phyloP scores from a whole-genome alignment of 768 basidiomycete species.

The Serendipita sp. region DNA sequence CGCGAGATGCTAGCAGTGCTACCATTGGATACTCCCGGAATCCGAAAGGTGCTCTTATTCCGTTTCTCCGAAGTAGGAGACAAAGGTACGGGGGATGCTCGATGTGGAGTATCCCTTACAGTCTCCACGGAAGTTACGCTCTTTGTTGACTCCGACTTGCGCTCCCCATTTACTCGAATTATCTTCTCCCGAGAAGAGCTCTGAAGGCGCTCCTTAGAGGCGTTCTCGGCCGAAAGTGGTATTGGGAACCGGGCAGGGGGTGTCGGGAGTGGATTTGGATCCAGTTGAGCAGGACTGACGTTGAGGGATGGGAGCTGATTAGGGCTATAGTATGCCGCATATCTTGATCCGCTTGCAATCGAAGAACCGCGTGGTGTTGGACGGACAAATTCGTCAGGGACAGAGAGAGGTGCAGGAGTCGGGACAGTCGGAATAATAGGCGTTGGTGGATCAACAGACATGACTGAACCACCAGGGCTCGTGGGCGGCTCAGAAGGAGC shows the following conservation, averaged over 20 bases:
- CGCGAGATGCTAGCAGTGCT: not conserved
- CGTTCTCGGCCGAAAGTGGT: not conserved
- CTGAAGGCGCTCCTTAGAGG: not conserved
- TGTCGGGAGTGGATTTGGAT: not conserved
- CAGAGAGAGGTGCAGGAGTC: not conserved
- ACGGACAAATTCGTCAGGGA: not conserved
- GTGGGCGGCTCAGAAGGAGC: not conserved
- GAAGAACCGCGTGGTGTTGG: not conserved
- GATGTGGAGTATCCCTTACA: not conserved
- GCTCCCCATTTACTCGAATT: not conserved
- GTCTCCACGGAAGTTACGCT: not conserved
- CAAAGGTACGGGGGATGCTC: not conserved
- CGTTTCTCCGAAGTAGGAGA: not conserved
- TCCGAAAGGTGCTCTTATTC: not conserved
- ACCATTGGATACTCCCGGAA: not conserved
- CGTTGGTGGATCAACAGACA: too few relatives aligned
- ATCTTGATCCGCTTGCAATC: not conserved
- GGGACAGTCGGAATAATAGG: too few relatives aligned
- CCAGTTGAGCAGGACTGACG: not conserved
- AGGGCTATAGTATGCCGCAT: constrained; percentile 1
- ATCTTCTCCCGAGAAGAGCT: not conserved
- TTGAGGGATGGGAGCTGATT: not conserved
- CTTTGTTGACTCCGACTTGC: not conserved
- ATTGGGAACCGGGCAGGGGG: not conserved
- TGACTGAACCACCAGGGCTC: not conserved